These are phyloP conservation scores for Saccharum spontaneum DNA, from an alignment of 176 grass and related monocot species.

Conservation along the genomic window DNA sequence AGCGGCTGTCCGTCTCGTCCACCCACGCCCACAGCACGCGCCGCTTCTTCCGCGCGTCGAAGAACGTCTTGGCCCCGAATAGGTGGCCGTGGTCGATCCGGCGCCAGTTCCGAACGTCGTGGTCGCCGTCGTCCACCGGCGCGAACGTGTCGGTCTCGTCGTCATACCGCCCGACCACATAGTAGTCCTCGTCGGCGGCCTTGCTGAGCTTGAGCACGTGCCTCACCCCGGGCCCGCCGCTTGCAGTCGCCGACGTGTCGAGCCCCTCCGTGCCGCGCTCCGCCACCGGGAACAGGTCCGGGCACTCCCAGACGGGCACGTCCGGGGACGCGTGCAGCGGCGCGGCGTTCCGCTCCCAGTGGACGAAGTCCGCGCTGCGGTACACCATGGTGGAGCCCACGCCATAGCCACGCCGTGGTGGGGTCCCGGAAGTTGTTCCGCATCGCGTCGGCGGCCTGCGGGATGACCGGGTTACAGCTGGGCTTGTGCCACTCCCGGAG, in stretches of 20 bases:
- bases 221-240: conserved; percentile 18
- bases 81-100: conserved; percentile 65
- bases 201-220: conserved; percentile 67
- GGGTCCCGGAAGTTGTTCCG: conserved; percentile 58
- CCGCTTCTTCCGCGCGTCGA: conserved; percentile 47
- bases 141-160: conserved; percentile 44
- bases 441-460: conserved; percentile 24
- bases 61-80: conserved; percentile 83
- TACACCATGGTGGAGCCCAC: conserved; percentile 37
- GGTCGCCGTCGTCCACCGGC: conserved; percentile 21
- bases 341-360: conserved; percentile 42
- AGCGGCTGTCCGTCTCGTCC: conserved; percentile 46
- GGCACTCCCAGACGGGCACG: conserved; percentile 55
- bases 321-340: conserved; percentile 36
- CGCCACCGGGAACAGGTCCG: conserved; percentile 73
- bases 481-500: conserved; percentile 60
- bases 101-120: conserved; percentile 43
- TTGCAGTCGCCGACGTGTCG: conserved; percentile 10
- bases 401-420: conserved; percentile 56
- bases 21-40: conserved; percentile 75
- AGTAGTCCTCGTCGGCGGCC: conserved; percentile 49
- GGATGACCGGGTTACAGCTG: conserved; percentile 52
- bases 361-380: conserved; percentile 54
- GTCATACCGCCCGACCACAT: conserved; percentile 60
- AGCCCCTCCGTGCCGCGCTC: conserved; percentile 35